Percentiles rank a stretch among this genome's conserved stretches.
These are phyloP conservation scores for Alternaria alternata DNA, from an alignment of 2,329 filamentous ascomycete genomes.

Conservation along the genomic window DNA sequence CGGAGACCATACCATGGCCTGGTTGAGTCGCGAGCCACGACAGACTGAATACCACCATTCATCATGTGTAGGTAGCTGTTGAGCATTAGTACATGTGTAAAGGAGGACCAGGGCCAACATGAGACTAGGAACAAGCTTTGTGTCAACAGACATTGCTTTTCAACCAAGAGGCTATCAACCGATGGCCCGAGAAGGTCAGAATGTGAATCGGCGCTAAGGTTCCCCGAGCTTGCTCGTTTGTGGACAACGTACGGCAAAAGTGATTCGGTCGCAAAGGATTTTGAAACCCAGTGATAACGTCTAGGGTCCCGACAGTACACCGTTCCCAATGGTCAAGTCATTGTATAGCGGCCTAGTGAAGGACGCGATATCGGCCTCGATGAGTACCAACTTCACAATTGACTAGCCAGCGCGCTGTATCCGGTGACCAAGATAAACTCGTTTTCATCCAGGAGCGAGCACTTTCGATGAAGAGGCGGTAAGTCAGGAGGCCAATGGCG, in stretches of 20 bases:
- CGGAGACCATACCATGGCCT: not conserved
- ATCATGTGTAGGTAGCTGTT: not conserved
- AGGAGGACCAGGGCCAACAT: not conserved
- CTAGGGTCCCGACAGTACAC: not conserved
- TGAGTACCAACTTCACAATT: not conserved
- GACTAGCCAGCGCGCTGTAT: not conserved
- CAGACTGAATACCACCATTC: not conserved
- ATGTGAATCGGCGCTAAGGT: not conserved
- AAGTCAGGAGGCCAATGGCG: not conserved
- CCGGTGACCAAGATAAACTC: not conserved
- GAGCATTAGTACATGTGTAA: not conserved
- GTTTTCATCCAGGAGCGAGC: not conserved
- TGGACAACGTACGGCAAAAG: not conserved
- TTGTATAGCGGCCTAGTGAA: not conserved
- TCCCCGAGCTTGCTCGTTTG: not conserved
- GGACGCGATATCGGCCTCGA: not conserved
- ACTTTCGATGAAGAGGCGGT: not conserved
- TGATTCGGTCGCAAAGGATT: not conserved
- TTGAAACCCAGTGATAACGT: too few relatives aligned
- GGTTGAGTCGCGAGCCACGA: not conserved
- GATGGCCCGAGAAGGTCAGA: not conserved
- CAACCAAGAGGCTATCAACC: not conserved
- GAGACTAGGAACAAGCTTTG: not conserved
- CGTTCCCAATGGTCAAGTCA: not conserved
- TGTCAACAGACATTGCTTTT: not conserved